Percentiles rank a stretch among this genome's conserved stretches.
Conservation (phyloP, 192 early-diverging fungal genomes). For the Allomyces arbusculus region DNA sequence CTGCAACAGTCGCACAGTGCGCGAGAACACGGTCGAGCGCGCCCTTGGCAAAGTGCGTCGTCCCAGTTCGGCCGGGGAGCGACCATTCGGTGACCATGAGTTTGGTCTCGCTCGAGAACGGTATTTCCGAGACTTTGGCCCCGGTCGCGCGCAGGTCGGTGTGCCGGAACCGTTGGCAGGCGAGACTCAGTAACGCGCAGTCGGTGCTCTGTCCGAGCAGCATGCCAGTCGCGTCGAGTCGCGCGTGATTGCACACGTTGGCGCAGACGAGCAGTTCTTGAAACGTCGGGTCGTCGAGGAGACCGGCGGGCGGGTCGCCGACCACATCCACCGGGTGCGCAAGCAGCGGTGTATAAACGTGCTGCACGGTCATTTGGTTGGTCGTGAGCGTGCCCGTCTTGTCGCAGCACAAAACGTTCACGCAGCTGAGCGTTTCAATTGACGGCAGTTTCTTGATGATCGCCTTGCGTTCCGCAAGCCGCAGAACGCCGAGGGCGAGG, state of each 20-base stretch:
- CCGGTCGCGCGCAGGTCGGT: constrained; percentile 5
- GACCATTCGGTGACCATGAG: constrained; percentile 62
- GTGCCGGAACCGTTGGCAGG: constrained; percentile 1
- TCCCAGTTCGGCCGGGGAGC: constrained; percentile 1
- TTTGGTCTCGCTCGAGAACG: constrained; percentile 87
- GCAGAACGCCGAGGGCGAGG: constrained; percentile 72
- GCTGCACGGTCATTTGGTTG: constrained; percentile 86
- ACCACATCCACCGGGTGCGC: constrained; percentile 10
- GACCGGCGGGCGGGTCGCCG: constrained; percentile 13
- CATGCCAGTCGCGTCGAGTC: constrained; percentile 45
- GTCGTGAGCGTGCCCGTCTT: constrained; percentile 95
- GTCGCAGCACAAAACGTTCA: constrained; percentile 88
- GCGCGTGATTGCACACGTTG: constrained; percentile 82
- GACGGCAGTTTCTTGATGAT: constrained; percentile 90
- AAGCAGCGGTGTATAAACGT: constrained; percentile 35
- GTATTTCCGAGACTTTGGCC: constrained; percentile 50
- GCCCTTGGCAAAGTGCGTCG: constrained; percentile 46
- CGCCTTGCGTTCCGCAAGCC: constrained; percentile 76
- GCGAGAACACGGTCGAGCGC: constrained; percentile 62
- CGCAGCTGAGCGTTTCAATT: constrained; percentile 82
- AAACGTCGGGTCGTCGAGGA: constrained; percentile 21
- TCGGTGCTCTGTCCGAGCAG: constrained; percentile 85
- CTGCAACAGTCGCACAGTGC: constrained; percentile 25
- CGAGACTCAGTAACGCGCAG: constrained; percentile 66
- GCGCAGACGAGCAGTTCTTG: constrained; percentile 35